phyloP scores from a whole-genome alignment of 108 stramenopile species.

The Nitzschia putrida region DNA sequence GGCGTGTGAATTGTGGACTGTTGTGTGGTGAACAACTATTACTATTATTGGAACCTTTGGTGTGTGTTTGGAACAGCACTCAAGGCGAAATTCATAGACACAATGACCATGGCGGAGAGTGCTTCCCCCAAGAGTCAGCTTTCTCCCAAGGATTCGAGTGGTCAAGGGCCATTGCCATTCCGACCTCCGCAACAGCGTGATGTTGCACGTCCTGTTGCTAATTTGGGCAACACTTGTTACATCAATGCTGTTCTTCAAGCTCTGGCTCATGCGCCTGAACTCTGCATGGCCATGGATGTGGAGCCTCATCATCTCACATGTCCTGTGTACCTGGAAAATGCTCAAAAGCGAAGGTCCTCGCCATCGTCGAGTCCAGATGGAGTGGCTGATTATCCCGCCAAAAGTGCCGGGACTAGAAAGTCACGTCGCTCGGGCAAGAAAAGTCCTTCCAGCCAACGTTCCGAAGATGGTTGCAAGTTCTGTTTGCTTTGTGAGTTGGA shows the following conservation, averaged over 20 bases:
- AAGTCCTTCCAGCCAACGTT: slow-evolving; percentile 14
- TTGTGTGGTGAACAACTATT: no score
- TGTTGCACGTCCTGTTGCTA: slow-evolving; percentile 74
- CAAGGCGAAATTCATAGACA: neutral
- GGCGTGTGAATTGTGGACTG: no score
- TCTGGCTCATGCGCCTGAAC: slow-evolving; percentile 84
- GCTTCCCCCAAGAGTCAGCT: neutral
- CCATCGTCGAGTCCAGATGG: slow-evolving; percentile 38
- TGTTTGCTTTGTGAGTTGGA: slow-evolving; percentile 84
- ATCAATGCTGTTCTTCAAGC: slow-evolving; percentile 86
- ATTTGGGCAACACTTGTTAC: slow-evolving; percentile 90
- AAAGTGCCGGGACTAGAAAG: slow-evolving; percentile 24
- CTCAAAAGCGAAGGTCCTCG: slow-evolving; percentile 20
- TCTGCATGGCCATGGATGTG: slow-evolving; percentile 81
- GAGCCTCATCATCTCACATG: slow-evolving; percentile 68
- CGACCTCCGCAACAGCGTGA: slow-evolving; percentile 39
- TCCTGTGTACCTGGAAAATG: slow-evolving; percentile 55
- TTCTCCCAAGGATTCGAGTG: neutral
- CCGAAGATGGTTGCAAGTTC: slow-evolving; percentile 49
- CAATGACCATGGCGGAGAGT: neutral
- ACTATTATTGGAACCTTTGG: no score
- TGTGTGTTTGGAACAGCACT: no score
- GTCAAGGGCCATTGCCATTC: neutral
- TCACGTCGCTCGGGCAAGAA: slow-evolving; percentile 29
- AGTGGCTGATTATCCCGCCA: slow-evolving; percentile 11